Evolutionary conservation across 2,329 filamentous ascomycete genomes (phyloP).

Genomic region (Scolecobasidium constrictum): DNA sequence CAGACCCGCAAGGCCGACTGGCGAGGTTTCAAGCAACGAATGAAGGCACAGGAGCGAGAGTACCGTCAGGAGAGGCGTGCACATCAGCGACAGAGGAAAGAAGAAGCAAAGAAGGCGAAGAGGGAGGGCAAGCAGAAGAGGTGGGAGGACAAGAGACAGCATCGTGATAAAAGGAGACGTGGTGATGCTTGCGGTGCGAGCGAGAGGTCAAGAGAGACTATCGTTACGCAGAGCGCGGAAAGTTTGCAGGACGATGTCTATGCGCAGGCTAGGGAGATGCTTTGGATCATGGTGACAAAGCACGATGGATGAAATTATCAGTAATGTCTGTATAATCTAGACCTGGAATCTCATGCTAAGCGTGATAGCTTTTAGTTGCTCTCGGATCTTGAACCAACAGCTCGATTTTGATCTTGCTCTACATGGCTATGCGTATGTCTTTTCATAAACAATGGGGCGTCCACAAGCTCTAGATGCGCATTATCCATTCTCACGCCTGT

Average conservation of each 20-base stretch:
- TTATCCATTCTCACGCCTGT: no score
- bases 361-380: no score
- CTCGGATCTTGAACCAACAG: no score
- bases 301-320: no score
- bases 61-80: neutral
- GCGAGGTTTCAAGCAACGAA: neutral
- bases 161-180: neutral
- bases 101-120: conserved; percentile 3
- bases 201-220: neutral
- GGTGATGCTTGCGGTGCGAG: neutral
- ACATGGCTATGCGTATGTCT: no score
- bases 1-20: neutral
- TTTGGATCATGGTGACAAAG: conserved; percentile 6
- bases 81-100: neutral
- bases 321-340: no score
- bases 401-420: no score
- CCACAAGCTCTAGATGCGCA: no score
- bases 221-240: neutral
- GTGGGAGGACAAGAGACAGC: neutral
- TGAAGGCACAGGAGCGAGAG: neutral
- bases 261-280: conserved; percentile 4
- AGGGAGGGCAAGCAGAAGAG: conserved; percentile 6
- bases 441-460: no score
- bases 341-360: no score
- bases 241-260: conserved; percentile 1